Evolutionary conservation across 2,329 filamentous ascomycete species (phyloP), one percentile per base, ranked within the genome.

Genomic region (Podosphaera xanthii): DNA sequence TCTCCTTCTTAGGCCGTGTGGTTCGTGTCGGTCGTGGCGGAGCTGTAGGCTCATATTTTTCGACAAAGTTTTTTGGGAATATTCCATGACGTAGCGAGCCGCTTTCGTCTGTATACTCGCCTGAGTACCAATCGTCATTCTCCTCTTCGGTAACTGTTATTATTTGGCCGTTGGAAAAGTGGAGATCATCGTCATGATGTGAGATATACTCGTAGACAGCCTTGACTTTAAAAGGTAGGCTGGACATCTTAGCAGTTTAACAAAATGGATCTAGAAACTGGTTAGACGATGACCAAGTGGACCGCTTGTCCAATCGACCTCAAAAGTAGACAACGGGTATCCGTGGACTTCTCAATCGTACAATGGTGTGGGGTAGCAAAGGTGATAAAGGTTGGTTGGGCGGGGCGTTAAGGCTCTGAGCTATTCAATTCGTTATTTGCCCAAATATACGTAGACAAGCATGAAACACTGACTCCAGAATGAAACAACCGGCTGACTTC

Each of bases 11-110:
- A 58, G 78, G 73, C 64, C 87, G 83, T 60, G 71, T 73, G 14
- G 80, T 76, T 67, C 92, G 82, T 63, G 80, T 78, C 60, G 92
- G 92, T 61, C 92, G 82, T 61, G 90, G 88, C 61, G 92, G 92
- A 63, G 91, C 85, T 60, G 83, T 85, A 44, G 92, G 92, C 71
- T 97, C 91, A 72, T 88, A 94, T 73, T 84, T 88, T 72, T 98
- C 92, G 68, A 98, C 92, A 70, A 98, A 98, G 73, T 97, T 98
- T 70, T 86, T 84, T 58, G 89, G 91, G 71, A 96, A 97, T 66
- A 96, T 86, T 65, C 91, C 91, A 68, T 90, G 83, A 69, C 83
- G 80, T 71, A 84, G 88, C 63, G 71, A 73, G 60, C 92, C 92
- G 58, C 76, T 72, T 61, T 82, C 80, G 71, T 94, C 87, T 63